Evolutionary conservation across 495 filamentous ascomycete species (phyloP).

Genomic region (Hypoxylon crocopeplum): DNA sequence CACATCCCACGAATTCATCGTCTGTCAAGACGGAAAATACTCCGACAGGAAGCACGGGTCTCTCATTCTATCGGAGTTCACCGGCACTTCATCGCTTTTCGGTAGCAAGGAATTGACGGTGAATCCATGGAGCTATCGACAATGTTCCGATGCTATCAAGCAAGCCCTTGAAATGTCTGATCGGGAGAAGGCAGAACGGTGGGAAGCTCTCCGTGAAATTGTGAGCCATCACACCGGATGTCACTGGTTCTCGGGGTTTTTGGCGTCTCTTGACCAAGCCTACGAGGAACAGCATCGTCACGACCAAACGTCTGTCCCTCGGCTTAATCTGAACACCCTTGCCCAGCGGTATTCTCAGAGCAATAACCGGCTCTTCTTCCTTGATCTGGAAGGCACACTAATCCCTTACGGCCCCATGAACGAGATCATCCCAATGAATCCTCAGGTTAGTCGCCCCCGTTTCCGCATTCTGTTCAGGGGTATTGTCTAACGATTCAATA

Average conservation of each 20-base stretch:
- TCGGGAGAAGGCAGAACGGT: conserved; percentile 74
- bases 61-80: conserved; percentile 91
- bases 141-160: conserved; percentile 83
- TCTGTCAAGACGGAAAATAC: conserved; percentile 86
- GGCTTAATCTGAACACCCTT: conserved; percentile 71
- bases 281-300: conserved; percentile 83
- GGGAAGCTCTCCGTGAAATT: conserved; percentile 73
- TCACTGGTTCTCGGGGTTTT: conserved; percentile 80
- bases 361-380: conserved; percentile 76
- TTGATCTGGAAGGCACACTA: conserved; percentile 92
- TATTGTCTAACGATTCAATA: conserved; percentile 31
- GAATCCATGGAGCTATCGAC: conserved; percentile 92
- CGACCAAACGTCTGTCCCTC: conserved; percentile 83
- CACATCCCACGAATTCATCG: conserved; percentile 89
- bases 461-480: no score
- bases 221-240: conserved; percentile 82
- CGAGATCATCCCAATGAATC: conserved; percentile 81
- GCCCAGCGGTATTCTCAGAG: conserved; percentile 67
- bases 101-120: conserved; percentile 77
- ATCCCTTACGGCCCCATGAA: conserved; percentile 81
- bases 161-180: conserved; percentile 77
- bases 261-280: conserved; percentile 68
- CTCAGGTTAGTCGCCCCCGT: conserved; percentile 58
- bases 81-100: conserved; percentile 86
- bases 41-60: conserved; percentile 80